Conservation (phyloP, 352 stramenopile genomes). For the Thalassiosira exigua region DNA sequence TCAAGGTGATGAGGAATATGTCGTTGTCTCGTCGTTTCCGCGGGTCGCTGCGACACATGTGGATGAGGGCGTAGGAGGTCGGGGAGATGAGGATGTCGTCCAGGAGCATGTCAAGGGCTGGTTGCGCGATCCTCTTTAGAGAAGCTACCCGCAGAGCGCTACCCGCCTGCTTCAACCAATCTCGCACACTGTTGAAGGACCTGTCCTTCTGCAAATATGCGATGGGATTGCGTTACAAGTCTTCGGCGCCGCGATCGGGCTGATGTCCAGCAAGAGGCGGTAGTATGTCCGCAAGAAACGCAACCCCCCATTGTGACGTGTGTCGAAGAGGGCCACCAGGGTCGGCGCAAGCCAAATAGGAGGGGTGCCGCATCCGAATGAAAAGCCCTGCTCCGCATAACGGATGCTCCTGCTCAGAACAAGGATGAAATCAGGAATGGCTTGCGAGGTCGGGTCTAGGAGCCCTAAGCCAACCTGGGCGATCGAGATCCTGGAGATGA, state of each 20-base stretch:
- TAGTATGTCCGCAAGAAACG: neutral
- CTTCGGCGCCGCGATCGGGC: neutral
- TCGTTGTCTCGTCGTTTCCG: constrained; percentile 12
- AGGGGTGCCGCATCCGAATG: neutral
- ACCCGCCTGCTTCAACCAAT: neutral
- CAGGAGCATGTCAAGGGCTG: constrained; percentile 2
- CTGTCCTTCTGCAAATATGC: neutral
- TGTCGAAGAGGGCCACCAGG: constrained; percentile 1
- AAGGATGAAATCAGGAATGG: constrained; percentile 36
- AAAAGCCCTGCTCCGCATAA: constrained; percentile 10
- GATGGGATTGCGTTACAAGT: constrained; percentile 4
- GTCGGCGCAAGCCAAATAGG: neutral
- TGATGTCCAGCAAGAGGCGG: neutral
- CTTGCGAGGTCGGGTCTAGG: neutral
- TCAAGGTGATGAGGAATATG: constrained; percentile 17
- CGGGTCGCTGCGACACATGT: constrained; percentile 14
- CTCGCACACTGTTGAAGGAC: constrained; percentile 12
- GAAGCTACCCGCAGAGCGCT: neutral
- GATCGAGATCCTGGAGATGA: constrained; percentile 7
- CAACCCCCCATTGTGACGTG: neutral
- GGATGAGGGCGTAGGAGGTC: constrained; percentile 37
- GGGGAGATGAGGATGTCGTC: constrained; percentile 22
- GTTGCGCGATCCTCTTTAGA: neutral
- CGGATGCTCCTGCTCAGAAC: constrained; percentile 12
- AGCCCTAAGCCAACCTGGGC: neutral